These are phyloP conservation scores for Sordariomycetes sp. DNA, from an alignment of 2,329 filamentous ascomycete species.

Conservation along the genomic window DNA sequence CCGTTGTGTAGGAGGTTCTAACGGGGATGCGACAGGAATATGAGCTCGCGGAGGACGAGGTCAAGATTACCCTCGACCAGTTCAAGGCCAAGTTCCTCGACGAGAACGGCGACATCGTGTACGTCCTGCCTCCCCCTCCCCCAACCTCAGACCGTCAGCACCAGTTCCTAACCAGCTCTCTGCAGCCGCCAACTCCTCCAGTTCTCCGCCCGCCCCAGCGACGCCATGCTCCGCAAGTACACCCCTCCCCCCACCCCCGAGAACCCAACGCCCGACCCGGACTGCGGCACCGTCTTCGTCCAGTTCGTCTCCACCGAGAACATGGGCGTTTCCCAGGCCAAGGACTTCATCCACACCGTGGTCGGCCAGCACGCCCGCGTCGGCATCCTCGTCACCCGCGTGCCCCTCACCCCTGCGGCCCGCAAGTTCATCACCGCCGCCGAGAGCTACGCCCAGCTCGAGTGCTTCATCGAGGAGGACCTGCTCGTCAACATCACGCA, in stretches of 20 bases:
- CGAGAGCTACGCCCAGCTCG: constrained; percentile 65
- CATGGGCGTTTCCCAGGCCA: constrained; percentile 86
- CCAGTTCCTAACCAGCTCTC: not conserved
- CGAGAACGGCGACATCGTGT: constrained; percentile 65
- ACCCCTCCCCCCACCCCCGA: constrained; percentile 55
- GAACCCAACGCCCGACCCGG: constrained; percentile 56
- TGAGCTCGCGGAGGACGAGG: constrained; percentile 78
- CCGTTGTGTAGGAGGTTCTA: not conserved
- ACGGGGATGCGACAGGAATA: constrained; percentile 56
- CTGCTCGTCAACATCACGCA: constrained; percentile 95
- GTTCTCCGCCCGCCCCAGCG: constrained; percentile 76
- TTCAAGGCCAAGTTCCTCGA: constrained; percentile 64
- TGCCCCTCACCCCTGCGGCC: constrained; percentile 71
- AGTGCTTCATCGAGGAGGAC: constrained; percentile 93
- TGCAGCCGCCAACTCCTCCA: constrained; percentile 67
- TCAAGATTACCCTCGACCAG: constrained; percentile 71
- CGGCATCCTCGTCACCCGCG: constrained; percentile 80
- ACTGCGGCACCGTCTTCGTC: constrained; percentile 82
- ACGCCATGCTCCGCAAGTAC: constrained; percentile 75
- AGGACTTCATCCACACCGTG: constrained; percentile 75
- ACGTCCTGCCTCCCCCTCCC: constrained; percentile 21
- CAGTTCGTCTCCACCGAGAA: constrained; percentile 74
- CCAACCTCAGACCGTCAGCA: not conserved
- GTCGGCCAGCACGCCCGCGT: constrained; percentile 71
- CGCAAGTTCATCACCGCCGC: constrained; percentile 75